phyloP scores from a whole-genome alignment of 1,284 basidiomycete genomes.

The Leccinum angustisporum region DNA sequence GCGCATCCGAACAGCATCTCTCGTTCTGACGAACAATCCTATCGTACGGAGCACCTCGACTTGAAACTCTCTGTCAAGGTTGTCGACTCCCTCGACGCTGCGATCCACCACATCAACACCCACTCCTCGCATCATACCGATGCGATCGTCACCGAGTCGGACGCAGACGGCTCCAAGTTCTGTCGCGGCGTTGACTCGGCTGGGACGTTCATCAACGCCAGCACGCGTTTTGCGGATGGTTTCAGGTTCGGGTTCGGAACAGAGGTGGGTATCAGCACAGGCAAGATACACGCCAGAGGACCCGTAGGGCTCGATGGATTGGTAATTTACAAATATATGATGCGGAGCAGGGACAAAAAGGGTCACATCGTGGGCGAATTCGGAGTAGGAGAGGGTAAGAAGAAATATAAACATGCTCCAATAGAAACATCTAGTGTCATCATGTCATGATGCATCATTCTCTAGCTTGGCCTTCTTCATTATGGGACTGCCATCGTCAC shows the following conservation, averaged over 20 bases:
- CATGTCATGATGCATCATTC: constrained; percentile 21
- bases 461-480: constrained; percentile 73
- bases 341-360: constrained; percentile 67
- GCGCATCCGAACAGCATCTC: constrained; percentile 59
- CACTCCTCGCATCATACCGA: constrained; percentile 98
- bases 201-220: constrained; percentile 93
- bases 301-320: constrained; percentile 96
- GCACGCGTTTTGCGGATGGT: constrained; percentile 95
- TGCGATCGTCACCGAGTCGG: constrained; percentile 84
- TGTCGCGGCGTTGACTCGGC: constrained; percentile 88
- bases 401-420: constrained; percentile 69
- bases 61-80: constrained; percentile 80
- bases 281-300: constrained; percentile 94
- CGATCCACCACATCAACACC: constrained; percentile 88
- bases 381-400: constrained; percentile 70
- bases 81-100: constrained; percentile 68
- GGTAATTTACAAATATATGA: constrained; percentile 93
- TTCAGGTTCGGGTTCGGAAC: constrained; percentile 97
- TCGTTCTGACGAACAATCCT: constrained; percentile 62
- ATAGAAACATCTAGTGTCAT: constrained; percentile 41
- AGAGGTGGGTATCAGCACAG: constrained; percentile 97
- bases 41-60: constrained; percentile 85
- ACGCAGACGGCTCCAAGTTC: constrained; percentile 70
- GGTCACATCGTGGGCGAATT: constrained; percentile 86
- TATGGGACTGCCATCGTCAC: constrained; percentile 46